Conservation (phyloP, 805 yeast species). For the Kodamaea leandrae region DNA sequence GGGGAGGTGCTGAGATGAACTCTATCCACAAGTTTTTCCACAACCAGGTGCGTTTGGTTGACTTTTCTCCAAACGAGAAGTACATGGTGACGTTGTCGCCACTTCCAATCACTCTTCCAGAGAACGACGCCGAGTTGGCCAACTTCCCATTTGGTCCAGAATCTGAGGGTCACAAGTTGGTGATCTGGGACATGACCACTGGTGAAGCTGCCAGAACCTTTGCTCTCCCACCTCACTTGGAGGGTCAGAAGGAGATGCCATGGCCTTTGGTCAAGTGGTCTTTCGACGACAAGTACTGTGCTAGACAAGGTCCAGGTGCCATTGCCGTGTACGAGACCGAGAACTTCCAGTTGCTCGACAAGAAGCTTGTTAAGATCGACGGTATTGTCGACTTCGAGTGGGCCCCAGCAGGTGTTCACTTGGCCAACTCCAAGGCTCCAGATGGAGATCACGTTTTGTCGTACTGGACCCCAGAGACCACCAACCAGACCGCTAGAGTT, state of each 20-base stretch:
- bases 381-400: conserved; percentile 90
- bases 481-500: conserved; percentile 93
- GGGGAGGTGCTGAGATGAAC: conserved; percentile 87
- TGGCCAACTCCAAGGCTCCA: conserved; percentile 53
- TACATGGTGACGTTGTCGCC: conserved; percentile 88
- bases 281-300: conserved; percentile 85
- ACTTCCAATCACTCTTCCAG: conserved; percentile 70
- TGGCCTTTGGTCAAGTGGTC: conserved; percentile 99
- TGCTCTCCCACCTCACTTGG: conserved; percentile 77
- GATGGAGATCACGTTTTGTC: conserved; percentile 68
- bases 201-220: conserved; percentile 86
- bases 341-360: conserved; percentile 77
- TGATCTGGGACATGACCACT: conserved; percentile 86
- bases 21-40: conserved; percentile 78
- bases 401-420: conserved; percentile 83
- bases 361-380: conserved; percentile 77
- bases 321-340: conserved; percentile 84
- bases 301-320: conserved; percentile 91
- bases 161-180: conserved; percentile 89
- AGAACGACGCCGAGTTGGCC: conserved; percentile 57
- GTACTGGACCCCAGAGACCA: conserved; percentile 95
- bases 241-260: conserved; percentile 65
- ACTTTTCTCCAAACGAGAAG: conserved; percentile 90
- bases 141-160: conserved; percentile 80
- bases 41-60: conserved; percentile 83